Percentiles rank a stretch among this genome's conserved stretches.
These are phyloP conservation scores for Arthroderma sp. DNA, from an alignment of 2,329 filamentous ascomycete species.

Conservation along the genomic window DNA sequence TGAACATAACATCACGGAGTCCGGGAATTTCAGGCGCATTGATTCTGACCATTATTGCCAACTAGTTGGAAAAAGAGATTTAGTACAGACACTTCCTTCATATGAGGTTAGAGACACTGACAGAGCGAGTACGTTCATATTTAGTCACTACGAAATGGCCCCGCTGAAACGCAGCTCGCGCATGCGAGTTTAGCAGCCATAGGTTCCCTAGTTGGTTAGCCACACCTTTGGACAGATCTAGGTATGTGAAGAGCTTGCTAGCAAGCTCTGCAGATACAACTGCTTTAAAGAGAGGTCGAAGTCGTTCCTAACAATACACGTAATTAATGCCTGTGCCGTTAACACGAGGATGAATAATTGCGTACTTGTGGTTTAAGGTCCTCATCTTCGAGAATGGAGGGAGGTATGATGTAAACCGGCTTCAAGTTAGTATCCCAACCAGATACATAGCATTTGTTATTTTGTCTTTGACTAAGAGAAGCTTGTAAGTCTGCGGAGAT, in stretches of 20 bases:
- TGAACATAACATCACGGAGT: constrained; percentile 2
- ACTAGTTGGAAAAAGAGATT: background rate
- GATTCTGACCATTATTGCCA: too few species aligned
- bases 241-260: constrained; percentile 2
- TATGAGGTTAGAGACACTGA: background rate
- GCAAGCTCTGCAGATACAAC: constrained; percentile 1
- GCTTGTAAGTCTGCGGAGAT: background rate
- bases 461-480: constrained; percentile 3
- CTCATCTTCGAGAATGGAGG: constrained; percentile 5
- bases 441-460: constrained; percentile 5
- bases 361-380: constrained; percentile 3
- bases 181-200: constrained; percentile 5
- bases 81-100: background rate
- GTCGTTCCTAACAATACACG: background rate
- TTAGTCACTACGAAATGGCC: background rate
- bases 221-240: constrained; percentile 1
- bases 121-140: background rate
- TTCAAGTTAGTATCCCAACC: constrained; percentile 1
- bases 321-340: background rate
- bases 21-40: background rate
- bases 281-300: constrained; percentile 6
- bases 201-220: constrained; percentile 5
- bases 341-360: background rate
- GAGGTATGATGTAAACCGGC: constrained; percentile 5
- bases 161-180: background rate